Base-by-base conservation (phyloP, 495 filamentous ascomycete species). In the Apodospora peruviana region DNA sequence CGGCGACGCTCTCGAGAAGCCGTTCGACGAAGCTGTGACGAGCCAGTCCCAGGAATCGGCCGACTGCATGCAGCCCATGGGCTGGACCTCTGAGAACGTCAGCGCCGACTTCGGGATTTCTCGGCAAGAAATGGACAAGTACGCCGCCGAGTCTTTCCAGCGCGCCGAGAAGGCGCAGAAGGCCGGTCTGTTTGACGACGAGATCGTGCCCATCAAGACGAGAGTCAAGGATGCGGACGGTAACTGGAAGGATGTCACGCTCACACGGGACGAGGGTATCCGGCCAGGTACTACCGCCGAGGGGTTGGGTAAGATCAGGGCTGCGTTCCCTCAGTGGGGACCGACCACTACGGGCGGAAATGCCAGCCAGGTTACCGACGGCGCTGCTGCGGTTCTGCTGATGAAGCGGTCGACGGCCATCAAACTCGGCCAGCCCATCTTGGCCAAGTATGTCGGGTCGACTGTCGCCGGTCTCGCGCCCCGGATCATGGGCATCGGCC, bases 51-150 rank as follows among this genome's bases (percentile, higher is more conserved):
- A 87, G 61, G 90, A 96, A 61, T 81, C 88, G 0, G 60, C 64
- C 27, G 93, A 98, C 68, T 94, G 90, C 75, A 79, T 88, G 80
- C 83, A 91, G 77, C 83, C 90, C 23, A 98, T 98, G 93, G 93
- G 93, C 0, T 93, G 95, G 81, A 98, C 93, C 0, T 89, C 84
- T 10, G 93, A 98, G 74, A 96, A 98, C 56, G 88, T 98, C n/a
- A 88, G 82, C 40, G 81, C 79, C 43, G 91, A 96, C 71, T 98
- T 98, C 62, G 77, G 84, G 50, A 83, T 98, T 59, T 68, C 81
- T 1, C 81, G 93, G 38, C 83, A 91, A 61, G 61, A 62, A 52
- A 88, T 96, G 65, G 93, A 98, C 65, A 69, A 78, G 47, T 96
- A 83, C 65, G 88, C 93, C 0, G 87, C 87, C 8, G 88, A 94